Conservation (phyloP, 305 asterid species). For the Ajuga reptans region DNA sequence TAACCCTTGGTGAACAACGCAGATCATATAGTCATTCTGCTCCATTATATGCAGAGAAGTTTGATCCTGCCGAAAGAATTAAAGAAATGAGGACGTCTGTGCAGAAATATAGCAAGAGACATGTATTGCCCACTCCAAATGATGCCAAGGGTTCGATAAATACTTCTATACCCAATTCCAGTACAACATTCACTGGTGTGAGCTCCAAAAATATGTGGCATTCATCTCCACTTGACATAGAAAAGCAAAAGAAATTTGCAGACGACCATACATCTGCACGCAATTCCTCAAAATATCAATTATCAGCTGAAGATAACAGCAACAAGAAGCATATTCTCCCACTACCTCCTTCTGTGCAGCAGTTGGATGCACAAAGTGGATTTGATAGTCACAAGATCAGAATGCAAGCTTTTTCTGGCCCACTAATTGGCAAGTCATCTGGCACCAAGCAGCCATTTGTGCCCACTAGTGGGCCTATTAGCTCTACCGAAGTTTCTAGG, state of each 20-base stretch:
- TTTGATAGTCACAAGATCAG: slow-evolving; percentile 39
- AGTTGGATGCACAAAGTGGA: slow-evolving; percentile 36
- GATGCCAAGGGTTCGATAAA: slow-evolving; percentile 51
- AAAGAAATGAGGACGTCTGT: slow-evolving; percentile 42
- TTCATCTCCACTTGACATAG: slow-evolving; percentile 66
- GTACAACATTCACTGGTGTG: slow-evolving; percentile 28
- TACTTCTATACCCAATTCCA: slow-evolving; percentile 29
- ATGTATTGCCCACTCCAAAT: slow-evolving; percentile 68
- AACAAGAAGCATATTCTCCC: slow-evolving; percentile 46
- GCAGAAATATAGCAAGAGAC: slow-evolving; percentile 45
- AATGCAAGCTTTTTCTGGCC: slow-evolving; percentile 66
- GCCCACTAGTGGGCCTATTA: slow-evolving; percentile 54
- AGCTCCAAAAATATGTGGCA: slow-evolving; percentile 49
- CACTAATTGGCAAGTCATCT: slow-evolving; percentile 54
- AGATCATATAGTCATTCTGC: slow-evolving; percentile 64
- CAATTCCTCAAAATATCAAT: slow-evolving; percentile 31
- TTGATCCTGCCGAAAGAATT: slow-evolving; percentile 49
- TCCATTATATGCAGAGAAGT: slow-evolving; percentile 65
- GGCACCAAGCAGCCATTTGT: slow-evolving; percentile 38
- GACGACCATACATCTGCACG: slow-evolving; percentile 34
- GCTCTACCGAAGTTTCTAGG: slow-evolving; percentile 47
- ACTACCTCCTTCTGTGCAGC: slow-evolving; percentile 47
- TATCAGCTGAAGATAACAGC: slow-evolving; percentile 35
- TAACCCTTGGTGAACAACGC: slow-evolving; percentile 32
- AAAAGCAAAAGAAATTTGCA: slow-evolving; percentile 39